Base-by-base conservation (phyloP, 108 stramenopile species). In the Fragilariopsis cylindrus region DNA sequence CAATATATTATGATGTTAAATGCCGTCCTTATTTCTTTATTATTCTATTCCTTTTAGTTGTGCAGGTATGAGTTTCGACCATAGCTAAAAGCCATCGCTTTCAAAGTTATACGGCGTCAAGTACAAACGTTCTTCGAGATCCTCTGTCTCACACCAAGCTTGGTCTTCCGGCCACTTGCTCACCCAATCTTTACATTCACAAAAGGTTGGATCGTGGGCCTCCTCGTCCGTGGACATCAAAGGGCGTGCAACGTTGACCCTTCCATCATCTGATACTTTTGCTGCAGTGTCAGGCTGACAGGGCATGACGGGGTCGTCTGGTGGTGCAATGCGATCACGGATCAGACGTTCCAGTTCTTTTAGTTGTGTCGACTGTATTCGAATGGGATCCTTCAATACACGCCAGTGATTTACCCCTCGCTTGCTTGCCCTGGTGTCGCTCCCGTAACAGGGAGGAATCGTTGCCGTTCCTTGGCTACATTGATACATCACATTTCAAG, bases 121-220 rank as follows among this genome's bases (percentile, higher is more conserved):
- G 67, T 73, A 84, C 21, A 80, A 84, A 3, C 79, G 75, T 5
- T 65, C 45, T 7, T 62, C 9, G 4, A 81, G 53, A 42, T 75
- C 50, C 11, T 62, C 50, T 9, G 52, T 63, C 19, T 42, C 9
- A 43, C 83, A 74, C 78, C 78, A 83, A 54, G 56, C 71, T 44
- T 68, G 69, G 43, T 83, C 82, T 50, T 76, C 78, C 12, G 71
- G 66, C 67, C 69, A 83, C 18, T 75, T 72, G 8, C 65, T 68
- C 11, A 30, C 60, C 82, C 82, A 83, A 46, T 79, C 72, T 57
- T 76, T 69, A 54, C 82, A 83, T 57, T 83, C 82, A 49, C 82
- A 83, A 69, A 79, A 83, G 18, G 58, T 65, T 53, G 65, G 53
- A 54, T 57, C 44, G 41, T 79, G 71, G 5, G 66, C 53, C 21